Percentiles rank a stretch among this genome's conserved stretches.
Evolutionary conservation across 164 flowering plant species (phyloP).

Genomic region (grape (Vitis vinifera)): ASM3070453v1 NC_081814.1:2920001-2920500

Average conservation of each 20-base stretch:
- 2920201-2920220: slow-evolving; percentile 53
- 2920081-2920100: too few species aligned
- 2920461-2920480: slow-evolving; percentile 73
- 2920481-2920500: slow-evolving; percentile 56
- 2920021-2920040: slow-evolving; percentile 1
- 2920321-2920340: slow-evolving; percentile 39
- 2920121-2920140: too few species aligned
- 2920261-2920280: slow-evolving; percentile 32
- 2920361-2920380: slow-evolving; percentile 47
- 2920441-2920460: slow-evolving; percentile 60
- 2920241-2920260: slow-evolving; percentile 55
- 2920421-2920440: slow-evolving; percentile 53
- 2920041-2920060: neutral
- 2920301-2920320: slow-evolving; percentile 40
- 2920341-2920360: slow-evolving; percentile 58
- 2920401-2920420: slow-evolving; percentile 25
- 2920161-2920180: slow-evolving; percentile 47
- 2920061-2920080: neutral
- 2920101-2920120: too few species aligned
- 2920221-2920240: slow-evolving; percentile 41
- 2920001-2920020: neutral
- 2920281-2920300: slow-evolving; percentile 59
- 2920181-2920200: slow-evolving; percentile 53
- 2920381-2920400: slow-evolving; percentile 26
- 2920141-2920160: slow-evolving; percentile 17